Conservation (phyloP, 164 flowering plant species). For the Protea cynaroides region DNA sequence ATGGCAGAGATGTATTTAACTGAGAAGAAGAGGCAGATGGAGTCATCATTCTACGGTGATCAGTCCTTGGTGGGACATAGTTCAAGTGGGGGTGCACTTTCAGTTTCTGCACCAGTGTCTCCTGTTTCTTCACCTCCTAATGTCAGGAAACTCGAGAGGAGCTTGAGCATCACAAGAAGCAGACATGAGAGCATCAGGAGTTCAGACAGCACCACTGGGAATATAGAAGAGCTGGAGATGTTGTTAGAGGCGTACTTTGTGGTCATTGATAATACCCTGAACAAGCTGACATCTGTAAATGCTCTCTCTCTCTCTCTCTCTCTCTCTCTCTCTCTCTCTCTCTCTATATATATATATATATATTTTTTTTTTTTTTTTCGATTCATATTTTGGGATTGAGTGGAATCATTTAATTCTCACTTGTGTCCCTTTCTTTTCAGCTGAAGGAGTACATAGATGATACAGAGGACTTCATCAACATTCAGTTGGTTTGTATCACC, state of each 20-base stretch:
- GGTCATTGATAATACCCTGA: slow-evolving; percentile 83
- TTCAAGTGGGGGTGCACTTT: slow-evolving; percentile 52
- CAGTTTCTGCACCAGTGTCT: slow-evolving; percentile 89
- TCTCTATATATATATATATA: not conserved
- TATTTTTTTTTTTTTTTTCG: not conserved
- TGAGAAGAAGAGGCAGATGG: slow-evolving; percentile 65
- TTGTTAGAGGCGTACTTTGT: slow-evolving; percentile 88
- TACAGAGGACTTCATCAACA: slow-evolving; percentile 48
- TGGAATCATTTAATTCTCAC: slow-evolving; percentile 2
- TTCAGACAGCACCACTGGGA: slow-evolving; percentile 54
- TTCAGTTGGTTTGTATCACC: slow-evolving; percentile 66
- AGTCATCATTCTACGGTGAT: slow-evolving; percentile 49
- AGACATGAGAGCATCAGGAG: slow-evolving; percentile 81
- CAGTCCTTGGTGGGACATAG: slow-evolving; percentile 55
- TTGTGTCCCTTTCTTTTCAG: slow-evolving; percentile 30
- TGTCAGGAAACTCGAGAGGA: slow-evolving; percentile 66
- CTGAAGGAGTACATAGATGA: slow-evolving; percentile 30
- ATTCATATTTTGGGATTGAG: not conserved
- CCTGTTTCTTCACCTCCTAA: slow-evolving; percentile 89
- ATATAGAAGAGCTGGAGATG: slow-evolving; percentile 90
- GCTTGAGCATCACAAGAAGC: slow-evolving; percentile 72
- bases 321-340: not conserved
- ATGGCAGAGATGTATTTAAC: slow-evolving; percentile 88
- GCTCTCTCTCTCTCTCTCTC: not conserved
- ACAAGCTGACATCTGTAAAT: slow-evolving; percentile 85